Evolutionary conservation across 2,329 filamentous ascomycete genomes (phyloP), one percentile per base, ranked within the genome.

Genomic region (Hypoxylon sp.): DNA sequence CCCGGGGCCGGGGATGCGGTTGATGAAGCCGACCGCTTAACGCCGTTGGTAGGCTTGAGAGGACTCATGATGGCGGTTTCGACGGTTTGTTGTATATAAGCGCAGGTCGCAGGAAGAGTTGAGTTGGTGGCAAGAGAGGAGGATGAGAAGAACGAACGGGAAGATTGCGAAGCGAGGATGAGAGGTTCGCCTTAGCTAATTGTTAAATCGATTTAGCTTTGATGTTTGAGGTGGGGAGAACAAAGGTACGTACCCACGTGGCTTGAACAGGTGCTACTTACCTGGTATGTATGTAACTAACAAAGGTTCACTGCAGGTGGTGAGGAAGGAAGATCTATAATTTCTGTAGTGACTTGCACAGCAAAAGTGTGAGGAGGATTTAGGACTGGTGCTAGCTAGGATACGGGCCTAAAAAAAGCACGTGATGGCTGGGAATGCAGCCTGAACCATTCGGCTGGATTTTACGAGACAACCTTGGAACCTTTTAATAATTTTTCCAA

Each of bases 41-140:
- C 2, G 70, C 74, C 79, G 81, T 77, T 85, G 57, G 73, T 82
- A 68, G 92, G 80, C 73, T 89, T 90, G 53, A 85, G 79, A 61
- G 90, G 84, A 66, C 83, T 85, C 71, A 84, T 87, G 71, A 82
- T 86, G 79, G 89, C 6, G 79, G 89, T 6, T 56, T 3, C 15
- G 15, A 13, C 4, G 20, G 28, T 37, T 43, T 22, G 24, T 26
- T 24, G 30, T 26, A 48, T 39, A 41, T 41, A 28, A 47, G 32
- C 3, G 11, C n/a, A 17, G 13, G 15, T 30, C 43, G 32, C 20
- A 17, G 51, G 44, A 20, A 37, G 50, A n/a, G 44, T 19, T 32
- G 53, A 10, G 48, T 48, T 50, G 46, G 67, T 64, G 60, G 64
- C 68, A 60, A 64, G 66, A 68, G 62, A 55, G 64, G 41, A 24